A percentile compares a stretch with the other conserved stretches of the same genome.
Conservation (phyloP, 371 early-diverging fungal species). For the Sporodiniella umbellata region DNA sequence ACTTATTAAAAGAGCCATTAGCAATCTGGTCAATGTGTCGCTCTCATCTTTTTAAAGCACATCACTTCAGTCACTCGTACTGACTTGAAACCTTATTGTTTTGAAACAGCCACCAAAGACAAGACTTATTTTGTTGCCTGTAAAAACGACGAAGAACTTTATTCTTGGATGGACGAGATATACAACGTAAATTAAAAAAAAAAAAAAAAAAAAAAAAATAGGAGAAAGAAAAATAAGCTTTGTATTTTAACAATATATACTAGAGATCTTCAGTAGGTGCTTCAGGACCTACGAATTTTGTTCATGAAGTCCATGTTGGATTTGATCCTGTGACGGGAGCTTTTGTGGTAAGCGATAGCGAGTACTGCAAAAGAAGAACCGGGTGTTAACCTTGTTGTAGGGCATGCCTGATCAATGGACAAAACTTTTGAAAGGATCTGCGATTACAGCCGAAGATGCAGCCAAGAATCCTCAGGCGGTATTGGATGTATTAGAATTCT, state of each 20-base stretch:
- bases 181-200: constrained; percentile 60
- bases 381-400: constrained; percentile 21
- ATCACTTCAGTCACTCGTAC: constrained; percentile 81
- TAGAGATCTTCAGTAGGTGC: constrained; percentile 65
- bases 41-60: constrained; percentile 90
- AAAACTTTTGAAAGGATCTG: constrained; percentile 80
- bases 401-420: constrained; percentile 95
- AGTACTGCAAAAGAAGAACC: constrained; percentile 9
- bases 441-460: constrained; percentile 94
- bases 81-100: constrained; percentile 87
- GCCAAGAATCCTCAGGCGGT: constrained; percentile 96
- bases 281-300: constrained; percentile 92
- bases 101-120: constrained; percentile 89
- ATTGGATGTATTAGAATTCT: constrained; percentile 92
- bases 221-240: too few relatives aligned
- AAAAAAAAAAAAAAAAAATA: background rate
- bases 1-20: constrained; percentile 13
- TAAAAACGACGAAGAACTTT: constrained; percentile 94
- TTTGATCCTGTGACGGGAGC: constrained; percentile 94
- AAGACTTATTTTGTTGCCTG: constrained; percentile 86
- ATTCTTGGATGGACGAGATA: constrained; percentile 96
- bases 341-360: constrained; percentile 87
- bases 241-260: background rate
- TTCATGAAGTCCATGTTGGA: constrained; percentile 95
- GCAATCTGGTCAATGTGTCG: constrained; percentile 57